Percentiles rank a stretch among this genome's conserved stretches.
These are phyloP conservation scores for Phytopythium cucurbitacearum DNA, from an alignment of 352 stramenopile genomes.

Conservation along the genomic window DNA sequence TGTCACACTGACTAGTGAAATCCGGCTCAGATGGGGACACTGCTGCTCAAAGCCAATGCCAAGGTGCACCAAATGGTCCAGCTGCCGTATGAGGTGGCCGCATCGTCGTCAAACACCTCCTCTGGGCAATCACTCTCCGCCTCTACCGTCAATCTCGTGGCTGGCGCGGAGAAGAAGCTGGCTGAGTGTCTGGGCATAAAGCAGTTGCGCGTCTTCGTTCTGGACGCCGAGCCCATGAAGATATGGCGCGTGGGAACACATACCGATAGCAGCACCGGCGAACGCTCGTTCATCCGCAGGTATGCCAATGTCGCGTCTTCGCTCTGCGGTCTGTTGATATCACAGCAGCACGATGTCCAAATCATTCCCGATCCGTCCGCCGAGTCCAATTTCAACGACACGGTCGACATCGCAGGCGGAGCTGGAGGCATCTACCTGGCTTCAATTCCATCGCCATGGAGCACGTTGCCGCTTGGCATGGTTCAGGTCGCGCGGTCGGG, in stretches of 20 bases:
- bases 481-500: slow-evolving; percentile 56
- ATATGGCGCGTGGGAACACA: slow-evolving; percentile 39
- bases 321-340: slow-evolving; percentile 40
- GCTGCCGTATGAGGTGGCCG: slow-evolving; percentile 41
- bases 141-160: slow-evolving; percentile 37
- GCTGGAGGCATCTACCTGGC: slow-evolving; percentile 54
- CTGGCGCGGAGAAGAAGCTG: slow-evolving; percentile 45
- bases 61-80: slow-evolving; percentile 50
- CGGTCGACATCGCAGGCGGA: slow-evolving; percentile 54
- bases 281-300: slow-evolving; percentile 32
- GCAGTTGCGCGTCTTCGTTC: slow-evolving; percentile 60
- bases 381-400: slow-evolving; percentile 65
- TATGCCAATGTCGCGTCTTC: slow-evolving; percentile 63
- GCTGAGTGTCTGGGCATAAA: slow-evolving; percentile 56
- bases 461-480: slow-evolving; percentile 43
- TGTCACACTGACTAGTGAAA: not conserved
- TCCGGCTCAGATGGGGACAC: slow-evolving; percentile 23
- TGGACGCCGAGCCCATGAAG: slow-evolving; percentile 44
- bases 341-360: slow-evolving; percentile 5
- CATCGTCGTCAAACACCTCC: not conserved
- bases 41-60: slow-evolving; percentile 52
- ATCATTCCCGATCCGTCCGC: slow-evolving; percentile 41
- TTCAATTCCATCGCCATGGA: slow-evolving; percentile 52
- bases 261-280: slow-evolving; percentile 6
- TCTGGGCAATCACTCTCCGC: not conserved